Conservation (phyloP, 225 moss, liverwort and hornwort genomes). For the Rhytidiadelphus loreus region DNA sequence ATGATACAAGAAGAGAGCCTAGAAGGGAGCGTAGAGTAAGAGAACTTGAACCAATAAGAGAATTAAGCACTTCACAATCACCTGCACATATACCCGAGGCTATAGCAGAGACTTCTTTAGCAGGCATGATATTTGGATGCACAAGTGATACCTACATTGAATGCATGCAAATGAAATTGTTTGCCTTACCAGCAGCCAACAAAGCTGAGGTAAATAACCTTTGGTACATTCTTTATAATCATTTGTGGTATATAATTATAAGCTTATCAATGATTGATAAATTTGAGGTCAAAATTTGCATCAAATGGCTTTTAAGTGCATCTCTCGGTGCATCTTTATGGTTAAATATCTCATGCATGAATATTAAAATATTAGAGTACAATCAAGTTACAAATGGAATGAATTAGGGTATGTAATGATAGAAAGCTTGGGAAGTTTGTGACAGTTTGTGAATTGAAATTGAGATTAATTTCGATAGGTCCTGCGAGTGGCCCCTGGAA, state of each 20-base stretch:
- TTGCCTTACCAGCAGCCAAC: constrained; percentile 52
- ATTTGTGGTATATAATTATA: too few species aligned
- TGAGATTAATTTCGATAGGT: neutral
- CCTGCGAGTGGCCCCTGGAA: constrained; percentile 12
- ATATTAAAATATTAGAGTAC: too few species aligned
- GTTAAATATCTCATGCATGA: neutral
- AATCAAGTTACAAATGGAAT: neutral
- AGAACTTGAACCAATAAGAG: neutral
- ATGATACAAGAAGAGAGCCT: neutral
- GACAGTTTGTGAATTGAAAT: neutral
- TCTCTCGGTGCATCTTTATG: too few species aligned
- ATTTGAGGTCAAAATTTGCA: neutral
- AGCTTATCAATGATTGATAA: neutral
- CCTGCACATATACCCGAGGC: neutral
- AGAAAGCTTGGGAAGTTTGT: neutral
- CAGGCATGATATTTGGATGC: constrained; percentile 83
- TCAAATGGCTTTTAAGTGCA: neutral
- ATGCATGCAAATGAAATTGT: constrained; percentile 65
- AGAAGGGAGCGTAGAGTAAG: neutral
- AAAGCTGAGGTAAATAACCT: constrained; percentile 18
- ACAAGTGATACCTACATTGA: constrained; percentile 64
- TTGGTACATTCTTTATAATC: neutral
- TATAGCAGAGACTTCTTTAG: constrained; percentile 17
- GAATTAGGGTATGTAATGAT: neutral
- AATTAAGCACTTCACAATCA: constrained; percentile 6